A percentile compares a stretch with the other conserved stretches of the same genome.
phyloP scores from a whole-genome alignment of 2,329 filamentous ascomycete genomes.

The Amylocarpus encephaloides region DNA sequence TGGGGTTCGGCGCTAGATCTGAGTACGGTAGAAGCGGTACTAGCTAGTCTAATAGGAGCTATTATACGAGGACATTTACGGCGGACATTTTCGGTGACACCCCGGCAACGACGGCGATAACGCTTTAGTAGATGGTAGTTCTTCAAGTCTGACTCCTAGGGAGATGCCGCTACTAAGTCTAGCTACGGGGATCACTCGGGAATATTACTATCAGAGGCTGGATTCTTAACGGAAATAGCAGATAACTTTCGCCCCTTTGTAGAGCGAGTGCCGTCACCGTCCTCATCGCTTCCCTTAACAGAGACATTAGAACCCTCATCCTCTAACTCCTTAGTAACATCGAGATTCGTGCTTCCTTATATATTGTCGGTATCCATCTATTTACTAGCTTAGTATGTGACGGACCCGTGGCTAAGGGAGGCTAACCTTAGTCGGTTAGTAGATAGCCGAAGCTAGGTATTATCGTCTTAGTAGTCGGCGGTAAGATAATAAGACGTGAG shows the following conservation, averaged over 20 bases:
- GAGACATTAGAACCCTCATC: conserved; percentile 10
- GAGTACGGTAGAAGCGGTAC: too few relatives aligned
- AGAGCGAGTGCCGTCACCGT: conserved; percentile 10
- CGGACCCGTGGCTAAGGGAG: conserved; percentile 10
- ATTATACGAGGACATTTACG: conserved; percentile 12
- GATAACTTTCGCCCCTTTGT: conserved; percentile 11
- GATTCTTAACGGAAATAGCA: conserved; percentile 12
- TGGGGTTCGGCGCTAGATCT: too few relatives aligned
- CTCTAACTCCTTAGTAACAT: conserved; percentile 17
- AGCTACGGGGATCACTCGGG: conserved; percentile 8
- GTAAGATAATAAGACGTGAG: conserved; percentile 11
- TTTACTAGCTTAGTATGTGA: conserved; percentile 14
- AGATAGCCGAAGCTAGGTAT: conserved; percentile 9
- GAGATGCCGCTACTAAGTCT: conserved; percentile 4
- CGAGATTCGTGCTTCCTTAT: conserved; percentile 12
- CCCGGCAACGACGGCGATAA: conserved; percentile 8
- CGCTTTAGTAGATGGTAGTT: conserved; percentile 11
- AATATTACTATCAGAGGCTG: conserved; percentile 12
- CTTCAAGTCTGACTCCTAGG: conserved; percentile 13
- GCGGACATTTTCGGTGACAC: conserved; percentile 11
- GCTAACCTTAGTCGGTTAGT: conserved; percentile 10
- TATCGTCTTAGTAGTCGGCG: conserved; percentile 12
- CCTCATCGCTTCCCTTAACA: conserved; percentile 5
- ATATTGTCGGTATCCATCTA: conserved; percentile 12
- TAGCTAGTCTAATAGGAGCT: too few relatives aligned